A percentile compares a stretch with the other conserved stretches of the same genome.
These are phyloP conservation scores for Stereum hirsutum DNA, from an alignment of 1,284 basidiomycete genomes.

Conservation along the genomic window DNA sequence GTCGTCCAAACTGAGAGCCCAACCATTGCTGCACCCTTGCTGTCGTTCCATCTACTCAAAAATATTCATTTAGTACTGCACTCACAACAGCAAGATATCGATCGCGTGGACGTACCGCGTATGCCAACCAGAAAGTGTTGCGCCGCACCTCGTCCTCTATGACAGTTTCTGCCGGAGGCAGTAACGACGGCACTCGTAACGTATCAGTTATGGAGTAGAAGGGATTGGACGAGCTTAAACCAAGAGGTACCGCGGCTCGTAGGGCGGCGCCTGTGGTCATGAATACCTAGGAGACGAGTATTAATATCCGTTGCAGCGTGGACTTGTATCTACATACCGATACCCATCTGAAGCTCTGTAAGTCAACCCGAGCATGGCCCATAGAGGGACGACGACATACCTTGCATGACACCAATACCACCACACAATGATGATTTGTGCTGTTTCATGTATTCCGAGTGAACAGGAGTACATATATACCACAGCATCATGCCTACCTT, in stretches of 20 bases:
- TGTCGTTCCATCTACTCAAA: slow-evolving; percentile 60
- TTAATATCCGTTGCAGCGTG: neutral
- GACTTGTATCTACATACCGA: slow-evolving; percentile 33
- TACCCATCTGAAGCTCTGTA: slow-evolving; percentile 44
- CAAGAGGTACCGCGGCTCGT: slow-evolving; percentile 53
- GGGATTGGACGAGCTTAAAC: slow-evolving; percentile 59
- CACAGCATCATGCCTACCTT: slow-evolving; percentile 37
- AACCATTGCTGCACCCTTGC: slow-evolving; percentile 58
- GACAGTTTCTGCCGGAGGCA: slow-evolving; percentile 46
- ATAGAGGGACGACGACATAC: slow-evolving; percentile 21
- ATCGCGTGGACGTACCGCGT: no score
- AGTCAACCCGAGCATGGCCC: neutral
- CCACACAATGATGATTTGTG: slow-evolving; percentile 50
- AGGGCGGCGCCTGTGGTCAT: slow-evolving; percentile 45
- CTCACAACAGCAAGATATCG: no score
- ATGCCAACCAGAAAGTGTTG: slow-evolving; percentile 68
- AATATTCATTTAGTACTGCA: no score
- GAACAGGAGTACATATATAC: no score
- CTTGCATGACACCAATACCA: slow-evolving; percentile 67
- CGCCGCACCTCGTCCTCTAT: slow-evolving; percentile 63
- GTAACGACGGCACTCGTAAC: slow-evolving; percentile 42
- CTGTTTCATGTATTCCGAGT: slow-evolving; percentile 32
- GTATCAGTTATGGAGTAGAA: slow-evolving; percentile 53
- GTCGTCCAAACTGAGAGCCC: slow-evolving; percentile 64
- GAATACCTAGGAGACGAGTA: slow-evolving; percentile 37